Conservation (phyloP, 2,329 filamentous ascomycete genomes). For the Venturiaceae sp. region DNA sequence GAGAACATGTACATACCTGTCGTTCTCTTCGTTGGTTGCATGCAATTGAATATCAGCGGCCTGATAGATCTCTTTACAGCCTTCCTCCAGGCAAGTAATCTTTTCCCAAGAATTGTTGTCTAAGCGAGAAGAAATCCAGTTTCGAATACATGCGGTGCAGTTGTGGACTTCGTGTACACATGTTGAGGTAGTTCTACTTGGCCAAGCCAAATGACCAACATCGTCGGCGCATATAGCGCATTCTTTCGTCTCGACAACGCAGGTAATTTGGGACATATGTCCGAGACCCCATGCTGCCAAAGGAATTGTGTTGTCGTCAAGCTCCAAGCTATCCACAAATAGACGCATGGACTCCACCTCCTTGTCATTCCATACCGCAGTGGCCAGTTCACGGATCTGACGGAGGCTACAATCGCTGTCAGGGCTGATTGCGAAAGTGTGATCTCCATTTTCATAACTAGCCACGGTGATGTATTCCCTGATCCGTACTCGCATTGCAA, state of each 20-base stretch:
- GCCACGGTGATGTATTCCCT: not conserved
- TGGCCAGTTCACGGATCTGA: not conserved
- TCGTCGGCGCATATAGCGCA: constrained; percentile 1
- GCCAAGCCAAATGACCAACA: not conserved
- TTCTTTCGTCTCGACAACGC: not conserved
- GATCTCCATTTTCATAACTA: not conserved
- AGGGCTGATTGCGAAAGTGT: not conserved
- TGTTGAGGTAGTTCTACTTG: not conserved
- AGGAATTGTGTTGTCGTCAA: not conserved
- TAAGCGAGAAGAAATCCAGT: not conserved
- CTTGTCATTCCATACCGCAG: not conserved
- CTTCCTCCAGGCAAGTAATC: constrained; percentile 1
- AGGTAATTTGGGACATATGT: not conserved
- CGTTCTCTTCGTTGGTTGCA: not conserved
- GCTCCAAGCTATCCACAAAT: not conserved
- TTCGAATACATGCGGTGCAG: not conserved
- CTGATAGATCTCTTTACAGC: not conserved
- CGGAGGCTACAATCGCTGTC: not conserved
- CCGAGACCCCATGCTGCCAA: not conserved
- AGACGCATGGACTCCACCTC: not conserved
- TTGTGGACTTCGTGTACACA: not conserved
- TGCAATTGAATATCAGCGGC: not conserved
- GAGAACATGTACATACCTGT: not conserved
- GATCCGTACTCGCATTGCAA: not conserved
- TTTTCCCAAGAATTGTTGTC: constrained; percentile 2